phyloP scores from a whole-genome alignment of 306 rosid species.

The Pterocarpus macrocarpus region DNA sequence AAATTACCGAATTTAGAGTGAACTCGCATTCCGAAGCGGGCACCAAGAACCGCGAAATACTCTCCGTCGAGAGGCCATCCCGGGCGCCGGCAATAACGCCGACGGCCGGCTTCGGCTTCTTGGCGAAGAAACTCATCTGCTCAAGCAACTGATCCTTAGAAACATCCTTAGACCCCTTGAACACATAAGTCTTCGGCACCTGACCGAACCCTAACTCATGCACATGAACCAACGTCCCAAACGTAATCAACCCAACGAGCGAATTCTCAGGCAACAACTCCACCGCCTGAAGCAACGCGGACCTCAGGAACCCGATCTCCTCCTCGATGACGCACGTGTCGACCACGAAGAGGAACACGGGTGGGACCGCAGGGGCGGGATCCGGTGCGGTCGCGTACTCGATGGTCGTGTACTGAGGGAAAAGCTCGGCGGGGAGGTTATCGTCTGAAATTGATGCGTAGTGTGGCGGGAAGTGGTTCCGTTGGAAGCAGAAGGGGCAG shows the following conservation, averaged over 20 bases:
- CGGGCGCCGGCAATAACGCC: slow-evolving; percentile 94
- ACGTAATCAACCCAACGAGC: slow-evolving; percentile 85
- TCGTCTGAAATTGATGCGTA: slow-evolving; percentile 87
- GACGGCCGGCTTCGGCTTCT: slow-evolving; percentile 75
- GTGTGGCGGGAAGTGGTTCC: slow-evolving; percentile 91
- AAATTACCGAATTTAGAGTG: slow-evolving; percentile 76
- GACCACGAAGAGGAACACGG: slow-evolving; percentile 83
- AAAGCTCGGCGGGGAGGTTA: slow-evolving; percentile 94
- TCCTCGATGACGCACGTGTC: slow-evolving; percentile 89
- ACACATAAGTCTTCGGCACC: slow-evolving; percentile 80
- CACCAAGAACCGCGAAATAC: slow-evolving; percentile 80
- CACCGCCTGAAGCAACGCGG: slow-evolving; percentile 79
- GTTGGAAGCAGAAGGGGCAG: slow-evolving; percentile 92
- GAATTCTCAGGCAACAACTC: slow-evolving; percentile 87
- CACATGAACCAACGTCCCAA: slow-evolving; percentile 82
- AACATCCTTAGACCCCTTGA: slow-evolving; percentile 84
- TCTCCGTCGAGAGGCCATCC: slow-evolving; percentile 82
- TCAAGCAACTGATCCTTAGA: slow-evolving; percentile 87
- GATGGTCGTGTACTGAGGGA: slow-evolving; percentile 88
- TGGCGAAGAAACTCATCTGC: slow-evolving; percentile 80
- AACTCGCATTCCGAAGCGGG: slow-evolving; percentile 91
- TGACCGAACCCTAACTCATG: slow-evolving; percentile 87
- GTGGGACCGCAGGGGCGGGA: slow-evolving; percentile 49
- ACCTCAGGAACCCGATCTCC: slow-evolving; percentile 75
- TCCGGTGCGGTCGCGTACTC: slow-evolving; percentile 69